phyloP scores from a whole-genome alignment of 306 rosid species.

The Potentilla sterilis region DNA sequence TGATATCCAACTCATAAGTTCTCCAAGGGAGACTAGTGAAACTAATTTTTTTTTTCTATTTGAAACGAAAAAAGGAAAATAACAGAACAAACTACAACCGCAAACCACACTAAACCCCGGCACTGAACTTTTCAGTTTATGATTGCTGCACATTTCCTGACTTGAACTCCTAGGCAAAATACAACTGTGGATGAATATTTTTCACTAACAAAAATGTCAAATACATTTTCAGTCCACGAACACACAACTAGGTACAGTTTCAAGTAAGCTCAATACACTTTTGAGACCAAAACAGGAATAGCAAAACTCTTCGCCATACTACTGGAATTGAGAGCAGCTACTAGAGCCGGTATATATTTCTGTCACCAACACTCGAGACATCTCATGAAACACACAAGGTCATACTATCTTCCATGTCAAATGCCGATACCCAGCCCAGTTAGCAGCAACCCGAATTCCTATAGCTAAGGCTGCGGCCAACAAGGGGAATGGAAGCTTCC shows the following conservation, averaged over 20 bases:
- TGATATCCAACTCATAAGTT: no score
- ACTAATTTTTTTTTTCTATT: no score
- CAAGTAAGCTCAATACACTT: not conserved
- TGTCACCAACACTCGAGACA: not conserved
- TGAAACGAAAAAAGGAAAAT: no score
- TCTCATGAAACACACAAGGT: conserved; percentile 8
- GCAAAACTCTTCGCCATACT: not conserved
- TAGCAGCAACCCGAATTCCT: conserved; percentile 75
- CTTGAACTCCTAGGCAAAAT: not conserved
- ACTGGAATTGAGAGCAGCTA: not conserved
- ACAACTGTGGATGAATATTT: not conserved
- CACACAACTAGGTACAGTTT: not conserved
- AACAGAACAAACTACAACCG: no score
- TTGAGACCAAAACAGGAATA: not conserved
- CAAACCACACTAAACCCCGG: no score
- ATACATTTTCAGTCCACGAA: not conserved
- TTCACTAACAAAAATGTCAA: not conserved
- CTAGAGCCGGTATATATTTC: not conserved
- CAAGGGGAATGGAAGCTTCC: conserved; percentile 69
- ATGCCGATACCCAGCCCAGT: conserved; percentile 90
- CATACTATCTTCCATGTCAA: conserved; percentile 85
- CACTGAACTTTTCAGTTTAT: no score
- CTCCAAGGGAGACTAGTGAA: no score
- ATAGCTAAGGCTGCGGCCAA: conserved; percentile 71
- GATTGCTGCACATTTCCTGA: not conserved